These are phyloP conservation scores for Stipa capillata DNA, from an alignment of 176 grass and related monocot species.

Conservation along the genomic window DNA sequence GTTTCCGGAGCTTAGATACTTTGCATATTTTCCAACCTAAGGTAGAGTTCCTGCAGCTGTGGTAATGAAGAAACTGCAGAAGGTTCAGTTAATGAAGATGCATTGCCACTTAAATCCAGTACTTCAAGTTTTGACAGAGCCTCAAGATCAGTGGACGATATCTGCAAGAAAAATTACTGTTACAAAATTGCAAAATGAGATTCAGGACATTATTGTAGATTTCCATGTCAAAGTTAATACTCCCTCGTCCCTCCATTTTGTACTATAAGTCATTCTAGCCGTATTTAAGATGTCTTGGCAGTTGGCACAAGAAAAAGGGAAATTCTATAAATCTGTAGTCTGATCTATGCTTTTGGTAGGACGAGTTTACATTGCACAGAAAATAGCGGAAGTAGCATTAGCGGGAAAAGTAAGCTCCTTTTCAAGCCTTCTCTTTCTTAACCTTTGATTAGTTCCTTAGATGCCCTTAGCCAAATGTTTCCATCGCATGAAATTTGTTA, in stretches of 20 bases:
- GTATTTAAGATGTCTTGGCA: neutral
- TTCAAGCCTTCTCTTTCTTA: too few species aligned
- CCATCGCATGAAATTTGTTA: too few species aligned
- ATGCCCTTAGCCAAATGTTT: too few species aligned
- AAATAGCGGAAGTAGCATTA: too few species aligned
- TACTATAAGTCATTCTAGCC: neutral
- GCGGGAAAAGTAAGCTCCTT: too few species aligned
- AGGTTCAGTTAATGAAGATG: slow-evolving; percentile 52
- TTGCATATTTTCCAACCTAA: slow-evolving; percentile 57
- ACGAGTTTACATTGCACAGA: too few species aligned
- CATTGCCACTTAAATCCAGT: slow-evolving; percentile 82
- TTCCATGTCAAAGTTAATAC: neutral
- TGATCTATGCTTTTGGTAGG: too few species aligned
- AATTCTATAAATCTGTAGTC: too few species aligned
- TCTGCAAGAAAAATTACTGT: slow-evolving; percentile 37
- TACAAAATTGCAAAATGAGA: neutral
- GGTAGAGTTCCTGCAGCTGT: slow-evolving; percentile 66
- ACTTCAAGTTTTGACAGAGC: slow-evolving; percentile 57
- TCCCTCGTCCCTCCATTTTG: neutral
- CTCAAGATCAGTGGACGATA: slow-evolving; percentile 50
- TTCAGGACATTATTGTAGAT: neutral
- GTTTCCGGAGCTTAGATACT: neutral
- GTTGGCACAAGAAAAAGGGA: neutral
- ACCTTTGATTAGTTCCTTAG: too few species aligned
- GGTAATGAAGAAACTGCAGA: slow-evolving; percentile 54